Evolutionary conservation across 768 basidiomycete species (phyloP).

Genomic region (Rhizopogon salebrosus): DNA sequence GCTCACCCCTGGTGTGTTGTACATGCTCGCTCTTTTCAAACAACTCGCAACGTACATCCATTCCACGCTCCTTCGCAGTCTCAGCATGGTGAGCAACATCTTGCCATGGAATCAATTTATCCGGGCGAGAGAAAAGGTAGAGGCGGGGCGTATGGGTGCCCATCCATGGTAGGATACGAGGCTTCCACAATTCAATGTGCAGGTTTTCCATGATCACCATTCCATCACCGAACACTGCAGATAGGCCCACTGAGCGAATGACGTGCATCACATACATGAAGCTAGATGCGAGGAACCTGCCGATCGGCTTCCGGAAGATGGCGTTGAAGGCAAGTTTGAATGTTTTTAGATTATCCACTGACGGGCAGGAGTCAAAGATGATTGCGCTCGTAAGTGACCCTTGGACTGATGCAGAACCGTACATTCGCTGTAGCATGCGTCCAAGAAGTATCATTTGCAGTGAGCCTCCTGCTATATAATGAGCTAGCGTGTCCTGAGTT

Average conservation of each 20-base stretch:
- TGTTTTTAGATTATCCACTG: constrained; percentile 8
- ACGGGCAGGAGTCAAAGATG: constrained; percentile 20
- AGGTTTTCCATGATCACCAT: constrained; percentile 2
- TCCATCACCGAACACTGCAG: constrained; percentile 14
- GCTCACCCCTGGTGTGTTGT: constrained; percentile 25
- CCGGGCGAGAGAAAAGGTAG: constrained; percentile 30
- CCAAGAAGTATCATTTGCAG: constrained; percentile 15
- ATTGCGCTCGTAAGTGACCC: constrained; percentile 9
- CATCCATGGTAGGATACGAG: constrained; percentile 28
- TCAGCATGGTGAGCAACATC: constrained; percentile 22
- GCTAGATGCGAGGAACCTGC: constrained; percentile 7
- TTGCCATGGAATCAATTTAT: constrained; percentile 24
- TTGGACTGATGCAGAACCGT: constrained; percentile 6
- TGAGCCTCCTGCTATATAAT: constrained; percentile 16
- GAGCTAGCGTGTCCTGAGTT: not conserved
- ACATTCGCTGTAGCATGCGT: constrained; percentile 15
- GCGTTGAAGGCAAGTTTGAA: constrained; percentile 18
- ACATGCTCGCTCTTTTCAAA: constrained; percentile 33
- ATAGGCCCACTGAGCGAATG: constrained; percentile 6
- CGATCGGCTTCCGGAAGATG: constrained; percentile 16
- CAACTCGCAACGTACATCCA: constrained; percentile 22
- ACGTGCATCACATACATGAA: constrained; percentile 13
- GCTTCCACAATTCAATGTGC: constrained; percentile 12
- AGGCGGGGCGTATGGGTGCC: constrained; percentile 25
- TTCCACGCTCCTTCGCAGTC: constrained; percentile 16